Evolutionary conservation across 805 yeast species (phyloP).

Genomic region (Wickerhamomyces subpelliculosus): DNA sequence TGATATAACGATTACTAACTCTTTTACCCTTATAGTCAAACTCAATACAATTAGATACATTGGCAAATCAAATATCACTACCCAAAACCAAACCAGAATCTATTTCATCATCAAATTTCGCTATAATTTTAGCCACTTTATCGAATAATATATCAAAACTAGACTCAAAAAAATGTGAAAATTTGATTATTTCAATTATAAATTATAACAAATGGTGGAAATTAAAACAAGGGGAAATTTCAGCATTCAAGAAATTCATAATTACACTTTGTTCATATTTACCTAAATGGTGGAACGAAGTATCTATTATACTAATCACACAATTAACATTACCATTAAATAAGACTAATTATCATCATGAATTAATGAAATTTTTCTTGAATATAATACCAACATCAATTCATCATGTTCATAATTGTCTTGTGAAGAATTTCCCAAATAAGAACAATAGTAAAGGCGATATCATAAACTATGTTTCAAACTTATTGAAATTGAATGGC

Average conservation of each 20-base stretch:
- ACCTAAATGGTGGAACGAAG: conserved; percentile 87
- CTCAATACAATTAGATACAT: conserved; percentile 45
- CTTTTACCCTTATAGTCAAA: conserved; percentile 31
- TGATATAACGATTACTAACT: no score
- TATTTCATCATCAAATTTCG: conserved; percentile 45
- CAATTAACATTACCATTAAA: conserved; percentile 41
- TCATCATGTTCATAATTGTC: conserved; percentile 48
- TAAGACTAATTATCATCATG: conserved; percentile 49
- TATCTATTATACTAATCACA: conserved; percentile 58
- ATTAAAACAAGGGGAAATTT: conserved; percentile 35
- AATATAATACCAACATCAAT: conserved; percentile 78
- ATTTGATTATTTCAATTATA: conserved; percentile 56
- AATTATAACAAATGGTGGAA: conserved; percentile 56
- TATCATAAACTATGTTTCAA: conserved; percentile 56
- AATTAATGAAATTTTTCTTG: conserved; percentile 54
- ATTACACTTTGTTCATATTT: conserved; percentile 74
- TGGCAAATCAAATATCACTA: conserved; percentile 52
- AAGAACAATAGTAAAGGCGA: conserved; percentile 53
- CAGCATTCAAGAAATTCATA: conserved; percentile 62
- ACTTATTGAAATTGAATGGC: conserved; percentile 49
- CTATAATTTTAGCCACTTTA: conserved; percentile 48
- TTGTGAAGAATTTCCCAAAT: conserved; percentile 70
- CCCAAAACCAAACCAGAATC: conserved; percentile 49
- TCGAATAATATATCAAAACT: conserved; percentile 62
- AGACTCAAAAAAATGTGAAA: conserved; percentile 37